phyloP scores from a whole-genome alignment of 2,329 filamentous ascomycete genomes.

The Epichloe glyceriae region DNA sequence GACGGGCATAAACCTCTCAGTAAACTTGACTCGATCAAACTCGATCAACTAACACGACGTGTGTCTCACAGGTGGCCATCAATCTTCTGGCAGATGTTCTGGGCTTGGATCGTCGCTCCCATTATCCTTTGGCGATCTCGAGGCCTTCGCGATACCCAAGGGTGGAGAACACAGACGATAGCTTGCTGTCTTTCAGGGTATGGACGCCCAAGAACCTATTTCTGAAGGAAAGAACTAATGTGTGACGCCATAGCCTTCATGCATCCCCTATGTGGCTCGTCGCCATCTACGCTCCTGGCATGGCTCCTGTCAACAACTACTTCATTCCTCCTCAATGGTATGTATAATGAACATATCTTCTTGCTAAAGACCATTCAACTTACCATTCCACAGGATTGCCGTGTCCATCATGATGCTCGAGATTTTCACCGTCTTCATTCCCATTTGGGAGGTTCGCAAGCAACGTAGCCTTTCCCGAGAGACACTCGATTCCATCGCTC shows the following conservation, averaged over 20 bases:
- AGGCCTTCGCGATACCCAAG: slow-evolving; percentile 49
- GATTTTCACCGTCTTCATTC: slow-evolving; percentile 49
- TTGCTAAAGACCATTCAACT: background rate
- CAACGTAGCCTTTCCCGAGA: slow-evolving; percentile 32
- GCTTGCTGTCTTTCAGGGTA: slow-evolving; percentile 34
- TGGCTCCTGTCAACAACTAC: slow-evolving; percentile 38
- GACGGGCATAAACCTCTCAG: background rate
- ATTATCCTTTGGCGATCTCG: slow-evolving; percentile 49
- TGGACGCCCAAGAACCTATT: slow-evolving; percentile 4
- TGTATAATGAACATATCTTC: slow-evolving; percentile 11
- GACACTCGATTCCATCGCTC: slow-evolving; percentile 34
- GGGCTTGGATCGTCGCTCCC: slow-evolving; percentile 50
- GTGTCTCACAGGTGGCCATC: slow-evolving; percentile 40
- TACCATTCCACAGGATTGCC: slow-evolving; percentile 29
- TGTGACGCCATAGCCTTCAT: slow-evolving; percentile 32
- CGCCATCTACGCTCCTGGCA: slow-evolving; percentile 38
- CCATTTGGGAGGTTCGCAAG: slow-evolving; percentile 42
- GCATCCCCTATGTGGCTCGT: slow-evolving; percentile 56
- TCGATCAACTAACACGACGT: background rate
- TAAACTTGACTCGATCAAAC: background rate
- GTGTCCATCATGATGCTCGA: slow-evolving; percentile 51
- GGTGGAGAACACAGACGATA: slow-evolving; percentile 53
- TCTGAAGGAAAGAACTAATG: background rate
- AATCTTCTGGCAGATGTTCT: slow-evolving; percentile 50
- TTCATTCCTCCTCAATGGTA: slow-evolving; percentile 51